Evolutionary conservation across 352 stramenopile species (phyloP).

Genomic region (Phytophthora pistaciae): DNA sequence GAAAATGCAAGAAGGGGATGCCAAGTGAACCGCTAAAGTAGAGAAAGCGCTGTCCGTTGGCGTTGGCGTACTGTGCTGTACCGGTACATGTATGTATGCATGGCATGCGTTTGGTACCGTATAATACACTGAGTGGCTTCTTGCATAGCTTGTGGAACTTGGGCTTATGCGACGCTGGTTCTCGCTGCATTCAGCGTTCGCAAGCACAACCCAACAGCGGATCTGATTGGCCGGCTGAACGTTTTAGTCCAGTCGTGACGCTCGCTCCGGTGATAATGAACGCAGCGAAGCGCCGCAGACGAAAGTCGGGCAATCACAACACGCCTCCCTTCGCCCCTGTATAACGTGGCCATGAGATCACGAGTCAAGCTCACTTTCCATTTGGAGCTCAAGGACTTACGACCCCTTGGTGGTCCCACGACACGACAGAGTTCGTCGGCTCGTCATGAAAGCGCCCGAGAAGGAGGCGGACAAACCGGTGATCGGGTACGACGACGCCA

Average conservation of each 20-base stretch:
- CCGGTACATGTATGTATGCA: too few relatives aligned
- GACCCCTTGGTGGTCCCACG: too few relatives aligned
- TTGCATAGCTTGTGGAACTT: too few relatives aligned
- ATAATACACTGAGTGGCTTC: too few relatives aligned
- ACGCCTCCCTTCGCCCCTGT: too few relatives aligned
- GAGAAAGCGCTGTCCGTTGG: too few relatives aligned
- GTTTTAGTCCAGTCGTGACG: neutral
- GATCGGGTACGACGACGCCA: conserved; percentile 6
- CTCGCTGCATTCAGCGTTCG: neutral
- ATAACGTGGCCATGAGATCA: too few relatives aligned
- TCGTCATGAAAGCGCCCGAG: neutral
- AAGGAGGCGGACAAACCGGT: too few relatives aligned
- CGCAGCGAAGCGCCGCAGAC: neutral
- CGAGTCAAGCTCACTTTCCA: conserved; percentile 3
- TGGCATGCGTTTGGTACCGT: too few relatives aligned
- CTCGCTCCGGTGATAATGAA: neutral
- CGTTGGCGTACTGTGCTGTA: too few relatives aligned
- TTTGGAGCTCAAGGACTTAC: neutral
- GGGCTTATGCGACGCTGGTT: neutral
- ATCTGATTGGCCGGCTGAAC: neutral
- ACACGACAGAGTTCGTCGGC: too few relatives aligned
- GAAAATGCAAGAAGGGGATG: neutral
- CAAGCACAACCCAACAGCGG: neutral
- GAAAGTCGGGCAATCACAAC: neutral
- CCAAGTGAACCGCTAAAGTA: neutral